phyloP scores from a whole-genome alignment of 768 basidiomycete species.

The Boletus sp. region DNA sequence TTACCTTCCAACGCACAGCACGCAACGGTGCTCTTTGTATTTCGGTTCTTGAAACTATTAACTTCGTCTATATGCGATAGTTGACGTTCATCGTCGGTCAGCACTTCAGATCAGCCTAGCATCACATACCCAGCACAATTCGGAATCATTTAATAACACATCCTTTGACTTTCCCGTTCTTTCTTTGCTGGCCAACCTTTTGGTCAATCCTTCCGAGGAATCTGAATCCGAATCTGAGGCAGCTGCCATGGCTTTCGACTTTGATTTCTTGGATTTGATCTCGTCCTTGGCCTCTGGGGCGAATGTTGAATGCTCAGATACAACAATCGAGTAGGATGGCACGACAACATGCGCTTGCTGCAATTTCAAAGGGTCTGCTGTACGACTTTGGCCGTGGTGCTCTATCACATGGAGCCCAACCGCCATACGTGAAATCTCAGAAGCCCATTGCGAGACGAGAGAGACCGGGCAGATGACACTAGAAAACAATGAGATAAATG shows the following conservation, averaged over 20 bases:
- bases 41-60: constrained; percentile 89
- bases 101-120: not conserved
- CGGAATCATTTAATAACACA: constrained; percentile 86
- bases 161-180: constrained; percentile 48
- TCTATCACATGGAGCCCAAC: constrained; percentile 65
- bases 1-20: constrained; percentile 76
- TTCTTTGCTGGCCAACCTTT: constrained; percentile 39
- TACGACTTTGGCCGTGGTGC: constrained; percentile 79
- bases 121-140: constrained; percentile 70
- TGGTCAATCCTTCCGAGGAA: constrained; percentile 42
- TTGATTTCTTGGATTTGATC: constrained; percentile 44
- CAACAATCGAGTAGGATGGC: constrained; percentile 83
- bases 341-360: constrained; percentile 68
- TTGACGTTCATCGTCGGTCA: not conserved
- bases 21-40: constrained; percentile 73
- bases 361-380: constrained; percentile 59
- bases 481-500: not conserved
- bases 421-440: constrained; percentile 76
- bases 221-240: constrained; percentile 33
- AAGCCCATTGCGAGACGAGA: constrained; percentile 88
- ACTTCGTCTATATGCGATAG: constrained; percentile 68
- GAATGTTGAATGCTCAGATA: constrained; percentile 70
- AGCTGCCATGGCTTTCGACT: constrained; percentile 29
- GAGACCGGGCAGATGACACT: constrained; percentile 89
- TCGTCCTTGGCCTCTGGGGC: constrained; percentile 53